A percentile compares a stretch with the other conserved stretches of the same genome.
These are phyloP conservation scores for Rubia tinctorum DNA, from an alignment of 305 asterid genomes.

Conservation along the genomic window DNA sequence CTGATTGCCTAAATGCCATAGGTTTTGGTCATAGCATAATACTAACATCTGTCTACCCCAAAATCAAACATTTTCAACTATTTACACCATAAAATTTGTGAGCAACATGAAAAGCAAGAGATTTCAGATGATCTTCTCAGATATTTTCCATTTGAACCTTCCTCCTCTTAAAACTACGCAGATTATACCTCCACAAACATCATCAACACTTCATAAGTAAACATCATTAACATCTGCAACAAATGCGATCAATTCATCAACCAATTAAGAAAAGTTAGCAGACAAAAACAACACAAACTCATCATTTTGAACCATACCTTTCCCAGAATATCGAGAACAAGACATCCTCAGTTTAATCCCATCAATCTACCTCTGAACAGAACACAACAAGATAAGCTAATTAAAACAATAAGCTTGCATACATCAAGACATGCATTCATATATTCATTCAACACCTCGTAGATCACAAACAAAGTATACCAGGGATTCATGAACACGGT, in stretches of 20 bases:
- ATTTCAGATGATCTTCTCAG: background rate
- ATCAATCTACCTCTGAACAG: background rate
- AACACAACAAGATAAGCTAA: background rate
- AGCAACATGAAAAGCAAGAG: background rate
- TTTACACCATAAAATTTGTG: background rate
- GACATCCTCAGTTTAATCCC: background rate
- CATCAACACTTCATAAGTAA: conserved; percentile 11
- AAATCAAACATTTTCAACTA: background rate
- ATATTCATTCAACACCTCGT: background rate
- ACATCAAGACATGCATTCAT: conserved; percentile 12
- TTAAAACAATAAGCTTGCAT: background rate
- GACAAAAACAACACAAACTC: background rate
- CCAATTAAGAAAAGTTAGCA: background rate
- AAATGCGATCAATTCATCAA: conserved; percentile 15
- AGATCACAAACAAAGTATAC: conserved; percentile 26
- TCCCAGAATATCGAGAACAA: background rate
- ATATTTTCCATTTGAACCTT: conserved; percentile 18
- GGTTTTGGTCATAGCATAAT: too few species aligned
- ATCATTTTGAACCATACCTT: conserved; percentile 13
- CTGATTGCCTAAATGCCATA: too few species aligned
- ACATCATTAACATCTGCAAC: conserved; percentile 36
- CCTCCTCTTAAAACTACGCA: conserved; percentile 21
- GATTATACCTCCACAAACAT: conserved; percentile 39
- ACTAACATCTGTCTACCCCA: background rate
- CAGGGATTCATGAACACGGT: conserved; percentile 43